Percentiles rank a stretch among this genome's conserved stretches.
Evolutionary conservation across 768 basidiomycete species (phyloP).

Genomic region (Crepidotus variabilis): DNA sequence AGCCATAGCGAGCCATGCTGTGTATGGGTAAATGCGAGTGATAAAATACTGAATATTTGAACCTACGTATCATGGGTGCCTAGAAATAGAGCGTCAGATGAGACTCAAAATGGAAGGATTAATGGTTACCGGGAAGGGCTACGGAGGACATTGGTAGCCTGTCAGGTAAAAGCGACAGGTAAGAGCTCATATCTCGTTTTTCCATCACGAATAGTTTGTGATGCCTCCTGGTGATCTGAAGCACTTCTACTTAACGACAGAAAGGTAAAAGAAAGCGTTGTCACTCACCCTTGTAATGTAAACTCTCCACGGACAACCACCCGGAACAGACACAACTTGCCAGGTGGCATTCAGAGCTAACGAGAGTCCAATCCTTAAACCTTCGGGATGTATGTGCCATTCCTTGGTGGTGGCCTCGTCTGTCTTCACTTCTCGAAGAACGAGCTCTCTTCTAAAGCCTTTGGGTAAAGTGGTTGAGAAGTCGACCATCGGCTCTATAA

Average conservation of each 20-base stretch:
- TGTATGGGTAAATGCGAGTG: not conserved
- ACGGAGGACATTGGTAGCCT: slow-evolving; percentile 64
- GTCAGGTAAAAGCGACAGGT: slow-evolving; percentile 61
- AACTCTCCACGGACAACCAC: slow-evolving; percentile 53
- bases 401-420: slow-evolving; percentile 11
- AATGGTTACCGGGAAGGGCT: slow-evolving; percentile 66
- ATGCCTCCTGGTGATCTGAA: slow-evolving; percentile 43
- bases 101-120: slow-evolving; percentile 2
- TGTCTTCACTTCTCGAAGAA: slow-evolving; percentile 6
- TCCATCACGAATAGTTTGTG: slow-evolving; percentile 54
- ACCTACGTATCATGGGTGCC: slow-evolving; percentile 72
- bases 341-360: slow-evolving; percentile 36
- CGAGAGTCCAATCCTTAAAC: slow-evolving; percentile 24
- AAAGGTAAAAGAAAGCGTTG: slow-evolving; percentile 13
- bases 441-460: slow-evolving; percentile 13
- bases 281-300: slow-evolving; percentile 47
- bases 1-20: slow-evolving; percentile 82
- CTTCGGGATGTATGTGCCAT: slow-evolving; percentile 22
- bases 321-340: slow-evolving; percentile 36
- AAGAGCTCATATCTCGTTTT: slow-evolving; percentile 55
- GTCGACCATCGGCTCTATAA: slow-evolving; percentile 14
- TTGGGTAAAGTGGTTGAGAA: slow-evolving; percentile 17
- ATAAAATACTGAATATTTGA: not conserved
- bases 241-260: not conserved
- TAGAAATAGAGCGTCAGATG: slow-evolving; percentile 15